Base-by-base conservation (phyloP, 306 rosid genomes). In the Cicer arietinum region DNA sequence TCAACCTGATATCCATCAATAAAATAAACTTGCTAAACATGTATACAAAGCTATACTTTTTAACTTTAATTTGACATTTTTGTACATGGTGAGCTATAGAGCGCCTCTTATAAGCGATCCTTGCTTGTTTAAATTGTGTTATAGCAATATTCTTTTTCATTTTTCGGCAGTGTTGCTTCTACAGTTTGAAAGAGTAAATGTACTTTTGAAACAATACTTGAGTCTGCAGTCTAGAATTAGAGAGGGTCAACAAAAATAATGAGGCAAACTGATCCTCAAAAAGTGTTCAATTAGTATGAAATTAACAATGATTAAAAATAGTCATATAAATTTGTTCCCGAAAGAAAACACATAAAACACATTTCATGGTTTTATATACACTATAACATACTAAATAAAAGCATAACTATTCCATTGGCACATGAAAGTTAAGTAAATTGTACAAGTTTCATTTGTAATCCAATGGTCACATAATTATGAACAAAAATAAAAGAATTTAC, bases 71-170 rank as follows among this genome's bases (percentile, higher is more conserved):
- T 64, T 77, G 50, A 94, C 97, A 92, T 52, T 75, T 66, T 76
- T 79, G 88, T 87, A 82, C 83, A 52, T 73, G 91, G 63, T 51
- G 85, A 43, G 85, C 75, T 83, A 88, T 91, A 78, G 50, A 11
- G 42, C 88, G 84, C 73, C 97, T 89, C 85, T 87, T 94, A 51
- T 87, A 88, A 85, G 89, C 84, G 71, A 94, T 84, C 83, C 90
- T 94, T 22, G 97, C 89, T 10, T 84, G 88, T 84, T 88, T 94
- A 78, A 82, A 94, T 82, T 91, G 94, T 30, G 80, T 80, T 16
- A 85, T 71, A 46, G 90, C 94, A 67, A 82, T 68, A 78, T 84
- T 22, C 25, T 0, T 22, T 90, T 84, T 91, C 91, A 64, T 90
- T 94, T 81, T 88, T 91, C 5, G 97, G 96, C 56, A 91, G 73